Conservation (phyloP, 2,329 filamentous ascomycete species). For the Fusarium sp. region DNA sequence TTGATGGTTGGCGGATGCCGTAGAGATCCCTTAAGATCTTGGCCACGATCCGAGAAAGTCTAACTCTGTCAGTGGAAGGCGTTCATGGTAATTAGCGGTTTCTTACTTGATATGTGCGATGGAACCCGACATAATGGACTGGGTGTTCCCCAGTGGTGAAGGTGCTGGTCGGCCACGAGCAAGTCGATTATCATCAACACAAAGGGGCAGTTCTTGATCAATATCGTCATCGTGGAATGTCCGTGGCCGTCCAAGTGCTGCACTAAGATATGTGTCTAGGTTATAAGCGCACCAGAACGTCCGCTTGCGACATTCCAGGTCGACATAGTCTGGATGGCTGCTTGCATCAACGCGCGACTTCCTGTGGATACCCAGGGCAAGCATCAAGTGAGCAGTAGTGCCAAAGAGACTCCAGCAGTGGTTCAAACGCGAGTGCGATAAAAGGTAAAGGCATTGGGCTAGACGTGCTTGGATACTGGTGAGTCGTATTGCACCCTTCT, state of each 20-base stretch:
- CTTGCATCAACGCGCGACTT: slow-evolving; percentile 34
- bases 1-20: slow-evolving; percentile 48
- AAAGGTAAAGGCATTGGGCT: slow-evolving; percentile 54
- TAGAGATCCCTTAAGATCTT: slow-evolving; percentile 51
- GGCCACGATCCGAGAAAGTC: slow-evolving; percentile 48
- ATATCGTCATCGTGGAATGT: slow-evolving; percentile 75
- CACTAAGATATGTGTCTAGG: slow-evolving; percentile 73
- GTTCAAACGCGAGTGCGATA: slow-evolving; percentile 57
- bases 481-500: slow-evolving; percentile 51
- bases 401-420: slow-evolving; percentile 58
- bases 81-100: slow-evolving; percentile 51
- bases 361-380: slow-evolving; percentile 54
- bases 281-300: slow-evolving; percentile 75
- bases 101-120: slow-evolving; percentile 51
- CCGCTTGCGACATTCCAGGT: slow-evolving; percentile 53
- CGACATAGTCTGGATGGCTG: slow-evolving; percentile 38
- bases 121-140: slow-evolving; percentile 47
- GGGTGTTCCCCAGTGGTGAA: neutral
- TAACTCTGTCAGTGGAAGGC: slow-evolving; percentile 32
- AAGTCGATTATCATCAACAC: slow-evolving; percentile 65
- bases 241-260: slow-evolving; percentile 69
- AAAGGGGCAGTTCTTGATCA: slow-evolving; percentile 68
- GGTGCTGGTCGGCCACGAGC: slow-evolving; percentile 27
- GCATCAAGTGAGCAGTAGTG: slow-evolving; percentile 50
- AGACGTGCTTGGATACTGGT: slow-evolving; percentile 55